A percentile compares a stretch with the other conserved stretches of the same genome.
Conservation (phyloP, 2,329 filamentous ascomycete species). For the Thermothelomyces thermophilus region DNA sequence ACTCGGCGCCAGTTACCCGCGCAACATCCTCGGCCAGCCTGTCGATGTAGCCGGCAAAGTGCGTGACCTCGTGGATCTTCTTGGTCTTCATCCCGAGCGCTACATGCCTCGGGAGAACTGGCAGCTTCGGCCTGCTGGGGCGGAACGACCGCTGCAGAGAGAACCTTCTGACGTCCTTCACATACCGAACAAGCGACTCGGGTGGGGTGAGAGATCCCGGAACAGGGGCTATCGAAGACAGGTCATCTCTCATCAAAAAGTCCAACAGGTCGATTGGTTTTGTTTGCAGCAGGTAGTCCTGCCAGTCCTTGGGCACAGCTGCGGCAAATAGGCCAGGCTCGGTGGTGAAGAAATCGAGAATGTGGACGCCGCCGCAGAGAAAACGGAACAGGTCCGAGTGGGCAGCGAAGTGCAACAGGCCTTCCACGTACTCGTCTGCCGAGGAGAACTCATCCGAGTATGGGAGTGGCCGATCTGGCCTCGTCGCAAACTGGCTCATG, state of each 20-base stretch:
- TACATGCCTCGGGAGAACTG: constrained; percentile 61
- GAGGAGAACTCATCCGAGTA: constrained; percentile 62
- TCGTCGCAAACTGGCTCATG: constrained; percentile 33
- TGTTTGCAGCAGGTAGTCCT: constrained; percentile 63
- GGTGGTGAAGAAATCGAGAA: constrained; percentile 89
- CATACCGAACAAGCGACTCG: constrained; percentile 61
- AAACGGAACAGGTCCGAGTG: constrained; percentile 73
- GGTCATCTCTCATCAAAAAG: constrained; percentile 71
- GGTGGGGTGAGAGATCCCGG: constrained; percentile 34
- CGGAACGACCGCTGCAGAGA: constrained; percentile 58
- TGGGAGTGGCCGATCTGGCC: constrained; percentile 55
- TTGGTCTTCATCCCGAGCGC: constrained; percentile 92
- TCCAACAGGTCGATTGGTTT: constrained; percentile 73
- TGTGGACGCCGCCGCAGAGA: constrained; percentile 94
- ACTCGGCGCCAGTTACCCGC: constrained; percentile 46
- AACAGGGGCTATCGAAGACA: constrained; percentile 35
- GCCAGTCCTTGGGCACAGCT: constrained; percentile 75
- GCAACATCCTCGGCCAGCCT: constrained; percentile 52
- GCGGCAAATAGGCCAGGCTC: constrained; percentile 75
- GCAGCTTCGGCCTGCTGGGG: constrained; percentile 38
- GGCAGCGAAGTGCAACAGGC: constrained; percentile 68
- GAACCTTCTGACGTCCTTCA: constrained; percentile 62
- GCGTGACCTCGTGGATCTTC: constrained; percentile 86
- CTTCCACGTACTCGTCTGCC: constrained; percentile 70
- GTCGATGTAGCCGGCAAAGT: constrained; percentile 83